These are phyloP conservation scores for Tolypocladium ovalisporum DNA, from an alignment of 2,329 filamentous ascomycete species.

Conservation along the genomic window DNA sequence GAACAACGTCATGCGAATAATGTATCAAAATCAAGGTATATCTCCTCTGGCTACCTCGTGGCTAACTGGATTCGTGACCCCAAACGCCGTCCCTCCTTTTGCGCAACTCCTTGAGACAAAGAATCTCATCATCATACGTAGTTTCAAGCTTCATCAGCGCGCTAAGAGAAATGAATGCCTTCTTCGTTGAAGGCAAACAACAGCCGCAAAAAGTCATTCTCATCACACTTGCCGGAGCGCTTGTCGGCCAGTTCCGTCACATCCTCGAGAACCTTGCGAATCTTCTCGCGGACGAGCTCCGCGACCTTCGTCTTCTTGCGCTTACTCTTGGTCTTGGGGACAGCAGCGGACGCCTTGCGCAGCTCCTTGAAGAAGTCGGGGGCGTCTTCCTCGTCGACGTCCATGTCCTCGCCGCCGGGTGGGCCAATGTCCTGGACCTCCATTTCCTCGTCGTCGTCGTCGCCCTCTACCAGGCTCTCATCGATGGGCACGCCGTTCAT, in stretches of 20 bases:
- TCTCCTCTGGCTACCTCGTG: neutral
- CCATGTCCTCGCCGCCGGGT: slow-evolving; percentile 35
- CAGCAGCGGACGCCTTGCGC: slow-evolving; percentile 25
- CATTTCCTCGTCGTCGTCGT: slow-evolving; percentile 28
- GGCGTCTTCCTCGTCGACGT: slow-evolving; percentile 58
- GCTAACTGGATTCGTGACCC: neutral
- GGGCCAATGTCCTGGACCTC: slow-evolving; percentile 28
- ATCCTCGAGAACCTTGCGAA: slow-evolving; percentile 72
- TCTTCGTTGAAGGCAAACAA: slow-evolving; percentile 79
- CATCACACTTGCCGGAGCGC: slow-evolving; percentile 76
- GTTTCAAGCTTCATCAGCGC: neutral
- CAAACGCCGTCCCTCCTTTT: neutral
- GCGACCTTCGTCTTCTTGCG: slow-evolving; percentile 72
- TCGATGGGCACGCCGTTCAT: slow-evolving; percentile 74
- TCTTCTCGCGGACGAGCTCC: slow-evolving; percentile 76
- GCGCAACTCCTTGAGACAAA: neutral
- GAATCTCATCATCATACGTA: neutral
- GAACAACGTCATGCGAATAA: neutral
- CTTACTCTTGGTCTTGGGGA: slow-evolving; percentile 51
- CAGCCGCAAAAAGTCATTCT: slow-evolving; percentile 81
- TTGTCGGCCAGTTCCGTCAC: slow-evolving; percentile 73
- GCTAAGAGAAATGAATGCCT: slow-evolving; percentile 78
- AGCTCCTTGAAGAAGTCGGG: slow-evolving; percentile 74
- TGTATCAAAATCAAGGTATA: neutral
- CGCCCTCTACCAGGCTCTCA: slow-evolving; percentile 44